Conservation (phyloP, 306 rosid species). For the Citrullus colocynthis region DNA sequence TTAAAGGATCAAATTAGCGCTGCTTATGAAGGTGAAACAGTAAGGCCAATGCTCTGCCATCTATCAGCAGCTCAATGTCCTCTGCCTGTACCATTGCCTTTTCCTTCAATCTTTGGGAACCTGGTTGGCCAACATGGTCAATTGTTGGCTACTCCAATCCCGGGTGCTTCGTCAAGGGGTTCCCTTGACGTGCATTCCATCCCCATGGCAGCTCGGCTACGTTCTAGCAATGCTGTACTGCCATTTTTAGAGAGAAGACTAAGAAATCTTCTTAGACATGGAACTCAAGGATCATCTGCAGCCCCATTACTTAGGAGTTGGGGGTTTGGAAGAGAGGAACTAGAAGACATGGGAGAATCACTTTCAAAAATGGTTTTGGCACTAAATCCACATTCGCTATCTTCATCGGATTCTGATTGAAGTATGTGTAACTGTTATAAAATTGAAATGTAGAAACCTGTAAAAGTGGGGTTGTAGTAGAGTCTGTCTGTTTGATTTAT, state of each 20-base stretch:
- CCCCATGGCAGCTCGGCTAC: slow-evolving; percentile 79
- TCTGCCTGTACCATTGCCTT: slow-evolving; percentile 81
- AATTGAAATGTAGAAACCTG: neutral
- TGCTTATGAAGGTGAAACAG: slow-evolving; percentile 33
- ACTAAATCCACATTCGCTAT: slow-evolving; percentile 33
- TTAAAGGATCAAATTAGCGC: slow-evolving; percentile 38
- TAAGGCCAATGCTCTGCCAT: slow-evolving; percentile 65
- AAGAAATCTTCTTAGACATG: slow-evolving; percentile 42
- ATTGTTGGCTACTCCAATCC: slow-evolving; percentile 24
- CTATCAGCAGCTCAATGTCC: slow-evolving; percentile 62
- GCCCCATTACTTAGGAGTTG: slow-evolving; percentile 50
- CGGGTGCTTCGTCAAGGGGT: slow-evolving; percentile 40
- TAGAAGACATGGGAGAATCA: slow-evolving; percentile 70
- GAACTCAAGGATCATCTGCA: slow-evolving; percentile 58
- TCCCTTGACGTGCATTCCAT: slow-evolving; percentile 70
- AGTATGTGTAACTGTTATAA: neutral
- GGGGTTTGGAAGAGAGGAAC: slow-evolving; percentile 68
- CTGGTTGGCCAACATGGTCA: slow-evolving; percentile 57
- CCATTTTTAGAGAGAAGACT: slow-evolving; percentile 61
- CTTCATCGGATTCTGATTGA: slow-evolving; percentile 76
- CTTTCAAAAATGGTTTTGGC: slow-evolving; percentile 53
- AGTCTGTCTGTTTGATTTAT: neutral
- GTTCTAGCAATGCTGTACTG: slow-evolving; percentile 57
- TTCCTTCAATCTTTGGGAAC: slow-evolving; percentile 67
- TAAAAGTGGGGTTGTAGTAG: neutral